Base-by-base conservation (phyloP, 192 early-diverging fungal species). In the Coemansia sp. region DNA sequence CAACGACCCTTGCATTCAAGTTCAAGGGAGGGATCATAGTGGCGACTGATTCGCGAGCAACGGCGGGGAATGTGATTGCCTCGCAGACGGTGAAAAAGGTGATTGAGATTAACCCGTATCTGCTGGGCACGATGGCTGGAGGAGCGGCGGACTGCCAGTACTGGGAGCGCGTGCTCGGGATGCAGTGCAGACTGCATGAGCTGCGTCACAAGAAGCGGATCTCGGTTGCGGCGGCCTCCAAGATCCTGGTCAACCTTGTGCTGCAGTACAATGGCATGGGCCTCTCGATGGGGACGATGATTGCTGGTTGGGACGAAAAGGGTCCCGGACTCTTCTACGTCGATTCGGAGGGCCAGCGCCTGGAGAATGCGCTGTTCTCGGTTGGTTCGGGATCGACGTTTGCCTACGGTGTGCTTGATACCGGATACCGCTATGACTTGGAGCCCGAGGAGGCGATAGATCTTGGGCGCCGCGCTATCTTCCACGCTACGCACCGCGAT, bases 271-370 rank as follows among this genome's bases (percentile, higher is more conserved):
- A 97, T 76, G 95, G 98, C 67, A 98, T 98, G 93, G 98, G 95
- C 11, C 77, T 99, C 66, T 97, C 95, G 21, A 99, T 99, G 98
- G 98, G 98, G 39, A 98, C 96, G 23, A 99, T 99, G 98, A 87
- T 99, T 44, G 90, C 92, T 56, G 98, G 98, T 61, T 99, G 96
- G 96, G 96, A 99, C 68, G 83, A 92, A 86, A 78, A 66, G 52
- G 97, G 95, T 4, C 96, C 96, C 4, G 90, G 88, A 50, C 81
- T 99, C 50, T 98, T 91, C 82, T 99, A 99, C 70, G 95, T 99
- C 15, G 98, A 99, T 70, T 93, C 92, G 8, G 96, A 99, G 50
- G 98, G 96, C 18, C 86, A 91, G 54, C 87, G 98, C 37, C 71
- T 98, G 66, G 90, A 88, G 71, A 90, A 90, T 13, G 89, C 98